Conservation (phyloP, 2,329 filamentous ascomycete species). For the Raffaelea ambrosiae region DNA sequence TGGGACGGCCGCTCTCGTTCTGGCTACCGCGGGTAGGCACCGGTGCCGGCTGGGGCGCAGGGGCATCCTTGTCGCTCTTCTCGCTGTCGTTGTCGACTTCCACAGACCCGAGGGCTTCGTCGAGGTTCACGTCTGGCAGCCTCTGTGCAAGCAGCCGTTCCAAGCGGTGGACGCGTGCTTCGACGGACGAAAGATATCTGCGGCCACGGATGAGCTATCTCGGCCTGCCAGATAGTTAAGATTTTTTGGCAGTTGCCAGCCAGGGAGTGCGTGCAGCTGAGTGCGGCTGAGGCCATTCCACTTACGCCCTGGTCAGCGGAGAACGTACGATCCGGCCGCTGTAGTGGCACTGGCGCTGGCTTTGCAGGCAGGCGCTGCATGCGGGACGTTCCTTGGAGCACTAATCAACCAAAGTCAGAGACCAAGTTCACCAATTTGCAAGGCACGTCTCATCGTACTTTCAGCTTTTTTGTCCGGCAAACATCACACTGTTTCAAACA, state of each 20-base stretch:
- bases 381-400: conserved; percentile 5
- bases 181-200: conserved; percentile 1
- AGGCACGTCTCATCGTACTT: not conserved
- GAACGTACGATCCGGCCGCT: not conserved
- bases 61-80: not conserved
- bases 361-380: conserved; percentile 2
- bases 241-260: too few species aligned
- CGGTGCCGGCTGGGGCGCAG: not conserved
- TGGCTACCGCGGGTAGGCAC: not conserved
- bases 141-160: conserved; percentile 3
- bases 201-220: too few species aligned
- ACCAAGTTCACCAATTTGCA: not conserved
- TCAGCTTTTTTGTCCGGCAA: conserved; percentile 5
- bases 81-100: not conserved
- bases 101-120: not conserved
- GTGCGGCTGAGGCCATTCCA: too few species aligned
- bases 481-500: conserved; percentile 2
- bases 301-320: conserved; percentile 3
- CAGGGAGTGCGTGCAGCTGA: too few species aligned
- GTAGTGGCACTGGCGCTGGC: conserved; percentile 2
- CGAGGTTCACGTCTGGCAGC: conserved; percentile 1
- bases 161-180: not conserved
- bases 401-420: not conserved
- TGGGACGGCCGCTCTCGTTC: not conserved
- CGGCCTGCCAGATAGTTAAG: too few species aligned